Evolutionary conservation across 2,329 filamentous ascomycete genomes (phyloP), one percentile per base, ranked within the genome.

Genomic region (Colletotrichum chrysophilum): DNA sequence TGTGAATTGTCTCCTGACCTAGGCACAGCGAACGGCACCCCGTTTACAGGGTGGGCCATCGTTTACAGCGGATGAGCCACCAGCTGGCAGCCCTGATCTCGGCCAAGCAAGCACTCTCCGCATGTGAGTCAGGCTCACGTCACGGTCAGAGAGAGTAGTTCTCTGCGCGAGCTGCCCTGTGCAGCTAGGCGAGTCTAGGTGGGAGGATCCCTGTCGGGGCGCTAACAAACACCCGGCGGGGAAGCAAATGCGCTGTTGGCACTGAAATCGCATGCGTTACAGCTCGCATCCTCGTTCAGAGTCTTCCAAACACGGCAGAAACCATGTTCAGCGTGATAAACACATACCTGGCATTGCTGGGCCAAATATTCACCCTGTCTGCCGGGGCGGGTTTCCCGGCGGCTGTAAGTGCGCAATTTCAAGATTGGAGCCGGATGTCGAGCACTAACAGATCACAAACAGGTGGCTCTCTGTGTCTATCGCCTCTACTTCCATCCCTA

Each of bases 101-200:
- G 28, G n/a, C 43, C 43, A 21, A 60, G 26, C 56, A 32, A n/a
- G 21, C 24, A 8, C 55, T 61, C 13, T 52, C 14, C 4, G 16
- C 9, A 16, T 48, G 28, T 71, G 69, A 71, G 69, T 71, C 69
- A 71, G 69, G 32, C 61, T 71, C 61, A 71, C 69, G 69, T 71
- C 69, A 71, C 48, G 24, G 4, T 28, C 24, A 21, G 10, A 24
- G 3, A 21, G 6, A 21, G 24, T 3, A 58, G 18, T 28, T 30
- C 26, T 28, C 18, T 21, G 3, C 7, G 48, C 16, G n/a, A 32
- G 18, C 14, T 56, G 43, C 16, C 16, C 48, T 66, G 43, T 30
- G 28, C 58, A 32, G 38, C 7, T 52, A 3, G 43, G 14, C 16
- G 43, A 9, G 9, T 28, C 8, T 24, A 32, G 56, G 48, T n/a